These are phyloP conservation scores for Hibiscus tridactylites DNA, from an alignment of 345 rosid species.

Conservation along the genomic window DNA sequence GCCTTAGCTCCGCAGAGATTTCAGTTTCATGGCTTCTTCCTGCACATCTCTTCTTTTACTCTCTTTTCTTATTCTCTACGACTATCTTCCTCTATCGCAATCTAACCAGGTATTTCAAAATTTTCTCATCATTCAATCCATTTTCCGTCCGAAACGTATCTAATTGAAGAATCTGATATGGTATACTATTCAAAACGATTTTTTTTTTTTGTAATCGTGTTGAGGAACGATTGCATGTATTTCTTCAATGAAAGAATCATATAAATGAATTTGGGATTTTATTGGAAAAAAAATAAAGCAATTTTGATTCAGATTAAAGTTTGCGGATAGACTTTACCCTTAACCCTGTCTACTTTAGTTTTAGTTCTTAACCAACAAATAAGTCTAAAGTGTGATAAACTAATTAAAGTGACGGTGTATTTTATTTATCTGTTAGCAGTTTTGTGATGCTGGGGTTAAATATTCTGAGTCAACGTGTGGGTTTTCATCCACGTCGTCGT, in stretches of 20 bases:
- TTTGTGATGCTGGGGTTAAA: conserved; percentile 48
- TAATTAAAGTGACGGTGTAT: neutral
- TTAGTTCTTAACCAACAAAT: neutral
- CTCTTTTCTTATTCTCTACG: neutral
- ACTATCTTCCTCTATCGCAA: neutral
- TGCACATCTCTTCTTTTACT: neutral
- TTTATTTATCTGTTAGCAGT: conserved; percentile 27
- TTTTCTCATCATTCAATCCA: neutral
- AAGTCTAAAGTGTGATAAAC: neutral
- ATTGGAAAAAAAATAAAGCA: neutral
- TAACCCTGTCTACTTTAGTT: neutral
- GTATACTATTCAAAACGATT: neutral
- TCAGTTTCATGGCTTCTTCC: neutral
- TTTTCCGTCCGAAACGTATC: neutral
- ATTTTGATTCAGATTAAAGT: neutral
- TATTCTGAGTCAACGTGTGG: conserved; percentile 40
- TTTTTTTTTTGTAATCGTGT: neutral
- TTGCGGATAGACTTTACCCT: neutral
- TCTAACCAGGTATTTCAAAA: neutral
- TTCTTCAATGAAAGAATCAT: neutral
- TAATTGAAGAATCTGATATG: neutral
- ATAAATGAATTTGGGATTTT: neutral
- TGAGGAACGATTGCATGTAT: neutral
- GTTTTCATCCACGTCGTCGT: conserved; percentile 25
- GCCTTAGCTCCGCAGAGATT: neutral